Percentiles rank a stretch among this genome's conserved stretches.
Evolutionary conservation across 192 early-diverging fungal genomes (phyloP).

Genomic region (Podila horticola): DNA sequence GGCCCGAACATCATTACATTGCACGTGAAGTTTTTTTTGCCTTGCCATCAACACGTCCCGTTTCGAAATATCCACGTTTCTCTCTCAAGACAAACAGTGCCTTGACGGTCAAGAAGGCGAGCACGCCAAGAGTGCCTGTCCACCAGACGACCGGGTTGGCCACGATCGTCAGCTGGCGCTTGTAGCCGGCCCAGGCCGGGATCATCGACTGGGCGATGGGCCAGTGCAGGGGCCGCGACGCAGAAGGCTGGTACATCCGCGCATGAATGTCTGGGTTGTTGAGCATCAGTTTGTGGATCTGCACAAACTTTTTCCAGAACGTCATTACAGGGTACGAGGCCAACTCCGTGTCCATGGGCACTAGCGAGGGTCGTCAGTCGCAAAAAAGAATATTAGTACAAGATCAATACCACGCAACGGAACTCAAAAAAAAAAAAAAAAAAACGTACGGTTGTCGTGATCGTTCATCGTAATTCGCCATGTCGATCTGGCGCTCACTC

Average conservation of each 20-base stretch:
- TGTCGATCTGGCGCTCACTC: background rate
- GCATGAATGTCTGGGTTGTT: constrained; percentile 81
- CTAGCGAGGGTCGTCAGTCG: constrained; percentile 30
- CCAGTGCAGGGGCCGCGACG: constrained; percentile 85
- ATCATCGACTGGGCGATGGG: constrained; percentile 84
- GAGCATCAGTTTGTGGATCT: constrained; percentile 86
- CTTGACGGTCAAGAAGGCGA: background rate
- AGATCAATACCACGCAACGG: background rate
- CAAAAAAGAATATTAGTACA: background rate
- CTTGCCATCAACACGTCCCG: constrained; percentile 11
- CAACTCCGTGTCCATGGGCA: constrained; percentile 61
- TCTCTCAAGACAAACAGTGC: constrained; percentile 58
- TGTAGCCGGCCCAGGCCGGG: constrained; percentile 73
- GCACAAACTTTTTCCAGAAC: constrained; percentile 84
- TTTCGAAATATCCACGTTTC: constrained; percentile 55
- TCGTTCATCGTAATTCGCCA: constrained; percentile 38
- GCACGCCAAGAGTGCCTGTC: constrained; percentile 1
- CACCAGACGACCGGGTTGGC: constrained; percentile 39
- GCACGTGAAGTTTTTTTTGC: no score
- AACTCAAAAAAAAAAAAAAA: background rate
- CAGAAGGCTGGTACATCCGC: constrained; percentile 74
- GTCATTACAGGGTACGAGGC: constrained; percentile 64
- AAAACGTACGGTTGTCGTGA: constrained; percentile 29
- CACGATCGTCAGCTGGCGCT: constrained; percentile 27
- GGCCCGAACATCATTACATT: no score